phyloP scores from a whole-genome alignment of 2,329 filamentous ascomycete species.

The Diaporthe sp. region DNA sequence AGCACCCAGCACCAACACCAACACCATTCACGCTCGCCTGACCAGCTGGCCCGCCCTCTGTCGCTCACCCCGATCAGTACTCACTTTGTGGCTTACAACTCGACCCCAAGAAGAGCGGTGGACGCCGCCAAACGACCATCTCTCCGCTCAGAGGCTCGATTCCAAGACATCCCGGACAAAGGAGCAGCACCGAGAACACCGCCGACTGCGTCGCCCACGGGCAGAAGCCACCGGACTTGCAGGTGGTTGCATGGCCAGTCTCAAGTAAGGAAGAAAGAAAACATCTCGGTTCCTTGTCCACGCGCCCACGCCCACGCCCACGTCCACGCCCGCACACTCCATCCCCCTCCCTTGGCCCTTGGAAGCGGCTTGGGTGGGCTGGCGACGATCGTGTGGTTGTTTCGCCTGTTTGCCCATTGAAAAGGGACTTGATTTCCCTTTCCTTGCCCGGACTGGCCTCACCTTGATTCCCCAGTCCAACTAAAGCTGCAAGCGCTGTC shows the following conservation, averaged over 20 bases:
- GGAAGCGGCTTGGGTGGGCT: slow-evolving; percentile 44
- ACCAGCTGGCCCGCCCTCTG: slow-evolving; percentile 38
- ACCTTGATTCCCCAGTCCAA: slow-evolving; percentile 43
- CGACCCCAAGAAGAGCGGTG: slow-evolving; percentile 64
- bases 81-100: slow-evolving; percentile 59
- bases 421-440: slow-evolving; percentile 52
- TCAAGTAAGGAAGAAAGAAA: slow-evolving; percentile 55
- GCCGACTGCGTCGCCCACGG: slow-evolving; percentile 44
- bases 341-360: slow-evolving; percentile 17
- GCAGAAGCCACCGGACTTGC: slow-evolving; percentile 53
- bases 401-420: slow-evolving; percentile 57
- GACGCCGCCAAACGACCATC: slow-evolving; percentile 61
- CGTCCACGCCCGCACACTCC: slow-evolving; percentile 35
- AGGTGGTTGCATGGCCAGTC: slow-evolving; percentile 56
- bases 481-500: slow-evolving; percentile 48
- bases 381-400: slow-evolving; percentile 51
- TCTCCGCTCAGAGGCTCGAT: slow-evolving; percentile 59
- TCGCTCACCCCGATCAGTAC: slow-evolving; percentile 51
- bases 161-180: slow-evolving; percentile 66
- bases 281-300: slow-evolving; percentile 55
- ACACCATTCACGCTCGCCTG: slow-evolving; percentile 35
- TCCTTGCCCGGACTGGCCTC: slow-evolving; percentile 36
- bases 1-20: slow-evolving; percentile 41
- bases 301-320: slow-evolving; percentile 37
- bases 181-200: slow-evolving; percentile 60